phyloP scores from a whole-genome alignment of 371 early-diverging fungal species.

The Haplosporangium sp. region DNA sequence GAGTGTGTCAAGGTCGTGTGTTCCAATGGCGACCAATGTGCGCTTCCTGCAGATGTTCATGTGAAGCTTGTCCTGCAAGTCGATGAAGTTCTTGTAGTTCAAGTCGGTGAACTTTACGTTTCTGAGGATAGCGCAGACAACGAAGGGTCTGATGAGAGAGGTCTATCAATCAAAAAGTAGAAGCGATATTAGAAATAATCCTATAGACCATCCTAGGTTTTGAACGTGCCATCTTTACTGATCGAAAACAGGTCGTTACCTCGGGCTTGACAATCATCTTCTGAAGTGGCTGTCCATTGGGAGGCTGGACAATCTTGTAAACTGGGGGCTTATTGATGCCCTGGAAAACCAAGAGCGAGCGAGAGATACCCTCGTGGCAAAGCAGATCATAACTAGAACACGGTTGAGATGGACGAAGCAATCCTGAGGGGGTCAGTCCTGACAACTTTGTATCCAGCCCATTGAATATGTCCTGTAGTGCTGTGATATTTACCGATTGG shows the following conservation, averaged over 20 bases:
- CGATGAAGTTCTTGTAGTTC: conserved; percentile 96
- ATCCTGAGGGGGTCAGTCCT: neutral
- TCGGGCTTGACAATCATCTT: conserved; percentile 78
- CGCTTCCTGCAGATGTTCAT: conserved; percentile 97
- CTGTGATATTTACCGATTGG: conserved; percentile 94
- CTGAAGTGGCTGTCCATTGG: conserved; percentile 65
- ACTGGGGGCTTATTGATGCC: conserved; percentile 73
- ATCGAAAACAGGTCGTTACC: conserved; percentile 52
- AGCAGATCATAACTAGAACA: conserved; percentile 90
- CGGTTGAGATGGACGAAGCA: neutral
- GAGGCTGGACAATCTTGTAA: conserved; percentile 70
- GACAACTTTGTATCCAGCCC: too few relatives aligned
- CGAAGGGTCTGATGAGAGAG: conserved; percentile 84
- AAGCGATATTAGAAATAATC: neutral
- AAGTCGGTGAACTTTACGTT: conserved; percentile 87
- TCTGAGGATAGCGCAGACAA: conserved; percentile 96
- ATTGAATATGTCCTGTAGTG: too few relatives aligned
- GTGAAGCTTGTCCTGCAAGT: conserved; percentile 99
- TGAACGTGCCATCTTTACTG: neutral
- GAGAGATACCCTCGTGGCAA: conserved; percentile 94
- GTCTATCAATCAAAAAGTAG: conserved; percentile 64
- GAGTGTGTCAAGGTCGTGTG: conserved; percentile 98
- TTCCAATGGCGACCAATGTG: conserved; percentile 98
- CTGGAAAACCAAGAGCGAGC: conserved; percentile 87
- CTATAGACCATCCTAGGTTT: neutral